Evolutionary conservation across 805 yeast species (phyloP).

Genomic region (Pichia pseudocactophila): DNA sequence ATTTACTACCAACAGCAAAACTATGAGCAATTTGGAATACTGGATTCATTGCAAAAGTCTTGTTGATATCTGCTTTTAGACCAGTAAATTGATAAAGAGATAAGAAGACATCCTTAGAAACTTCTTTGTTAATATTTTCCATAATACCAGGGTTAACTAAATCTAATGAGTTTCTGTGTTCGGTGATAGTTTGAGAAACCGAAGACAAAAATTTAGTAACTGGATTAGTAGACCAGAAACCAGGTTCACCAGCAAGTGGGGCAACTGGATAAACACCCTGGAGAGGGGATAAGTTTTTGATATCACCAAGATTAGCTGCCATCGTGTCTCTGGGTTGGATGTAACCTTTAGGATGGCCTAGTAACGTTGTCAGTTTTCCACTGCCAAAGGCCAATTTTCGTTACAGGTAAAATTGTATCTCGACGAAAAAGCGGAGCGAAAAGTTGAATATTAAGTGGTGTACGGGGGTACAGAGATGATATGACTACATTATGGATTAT

Average conservation of each 20-base stretch:
- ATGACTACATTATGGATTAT: not conserved
- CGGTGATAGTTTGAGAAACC: slow-evolving; percentile 59
- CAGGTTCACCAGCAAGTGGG: slow-evolving; percentile 39
- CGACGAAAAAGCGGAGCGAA: not conserved
- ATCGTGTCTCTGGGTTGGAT: slow-evolving; percentile 10
- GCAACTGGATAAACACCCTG: slow-evolving; percentile 44
- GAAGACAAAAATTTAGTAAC: slow-evolving; percentile 71
- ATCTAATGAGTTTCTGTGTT: slow-evolving; percentile 75
- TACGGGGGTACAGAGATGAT: not conserved
- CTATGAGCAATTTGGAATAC: slow-evolving; percentile 96
- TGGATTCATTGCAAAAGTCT: slow-evolving; percentile 84
- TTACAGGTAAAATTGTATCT: not conserved
- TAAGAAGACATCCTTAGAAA: slow-evolving; percentile 84
- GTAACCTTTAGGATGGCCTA: not conserved
- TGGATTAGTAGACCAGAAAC: slow-evolving; percentile 78
- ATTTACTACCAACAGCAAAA: slow-evolving; percentile 76
- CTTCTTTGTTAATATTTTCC: slow-evolving; percentile 91
- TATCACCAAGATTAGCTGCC: slow-evolving; percentile 40
- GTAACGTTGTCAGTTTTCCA: not conserved
- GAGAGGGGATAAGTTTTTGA: slow-evolving; percentile 47
- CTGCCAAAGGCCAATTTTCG: not conserved
- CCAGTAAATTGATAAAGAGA: slow-evolving; percentile 90
- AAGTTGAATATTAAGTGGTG: not conserved
- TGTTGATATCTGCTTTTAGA: slow-evolving; percentile 90
- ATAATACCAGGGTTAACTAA: slow-evolving; percentile 89